Base-by-base conservation (phyloP, 257 asterid genomes). In the Jaltomata sinuosa region DNA sequence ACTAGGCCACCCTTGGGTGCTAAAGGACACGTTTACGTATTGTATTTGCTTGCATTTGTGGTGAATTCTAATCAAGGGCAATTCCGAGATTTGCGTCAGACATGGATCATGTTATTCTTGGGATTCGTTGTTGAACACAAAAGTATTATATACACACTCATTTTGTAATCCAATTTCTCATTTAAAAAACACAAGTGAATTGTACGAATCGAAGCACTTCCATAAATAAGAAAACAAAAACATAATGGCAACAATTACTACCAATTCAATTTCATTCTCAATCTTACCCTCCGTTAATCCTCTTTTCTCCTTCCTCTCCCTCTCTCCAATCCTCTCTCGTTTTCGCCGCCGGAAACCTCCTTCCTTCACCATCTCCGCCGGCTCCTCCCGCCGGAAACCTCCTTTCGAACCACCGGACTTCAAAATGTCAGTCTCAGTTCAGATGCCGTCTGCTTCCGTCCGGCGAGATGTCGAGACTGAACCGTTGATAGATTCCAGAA, bases 371-470 rank as follows among this genome's bases (percentile, higher is more conserved):
- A 53, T 61, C 81, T 45, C 40, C 64, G 84, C 85, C 84, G 82
- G 87, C 77, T 84, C 45, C 15, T 53, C 79, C 86, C 88, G 55
- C 87, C 91, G 89, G 88, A 52, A 84, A 65, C 88, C 82, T 45
- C 86, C 87, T 3, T 74, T 69, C 18, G 79, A 87, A 65, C 89
- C 87, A 27, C 87, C 88, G 77, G 86, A 79, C 27, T 77, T 85
- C 72, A 87, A 80, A 83, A 95, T 95, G 99, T 91, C 99, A 38
- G 87, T 87, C 69, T 57, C 97, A 27, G 87, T 92, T 69, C 61
- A 92, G 15, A 57, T 88, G 21, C 90, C 87, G 49, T 38, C 91
- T 36, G 34, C 93, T 65, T 81, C 92, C 47, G 84, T 57, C 86
- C 88, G 89, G 19, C 91, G 90, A 12, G 94, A 93, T 80, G 32